Conservation (phyloP, 163 green algal species). For the Chlamydomonas reinhardtii region DNA sequence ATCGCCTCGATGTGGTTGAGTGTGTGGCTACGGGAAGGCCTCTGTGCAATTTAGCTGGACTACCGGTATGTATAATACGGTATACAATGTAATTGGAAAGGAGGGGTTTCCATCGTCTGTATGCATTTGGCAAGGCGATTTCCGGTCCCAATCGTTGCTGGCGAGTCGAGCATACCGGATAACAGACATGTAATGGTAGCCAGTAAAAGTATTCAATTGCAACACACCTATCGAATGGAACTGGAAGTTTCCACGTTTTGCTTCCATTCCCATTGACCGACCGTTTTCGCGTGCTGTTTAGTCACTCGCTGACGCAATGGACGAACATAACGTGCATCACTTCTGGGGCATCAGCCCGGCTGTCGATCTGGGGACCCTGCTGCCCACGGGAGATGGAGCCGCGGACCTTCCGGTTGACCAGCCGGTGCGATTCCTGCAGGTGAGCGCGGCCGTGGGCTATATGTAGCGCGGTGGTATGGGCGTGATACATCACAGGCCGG, state of each 20-base stretch:
- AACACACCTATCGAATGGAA: not conserved
- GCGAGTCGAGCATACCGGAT: no score
- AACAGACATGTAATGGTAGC: no score
- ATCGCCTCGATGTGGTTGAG: not conserved
- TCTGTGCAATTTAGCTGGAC: not conserved
- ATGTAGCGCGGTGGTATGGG: no score
- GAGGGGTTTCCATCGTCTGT: no score
- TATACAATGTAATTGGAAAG: no score
- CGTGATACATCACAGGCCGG: no score
- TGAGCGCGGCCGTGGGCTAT: not conserved
- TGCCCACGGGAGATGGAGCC: not conserved
- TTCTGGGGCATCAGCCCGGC: conserved; percentile 74
- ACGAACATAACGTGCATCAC: conserved; percentile 77
- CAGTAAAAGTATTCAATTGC: not conserved
- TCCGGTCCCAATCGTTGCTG: no score
- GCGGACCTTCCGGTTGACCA: conserved; percentile 8
- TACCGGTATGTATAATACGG: not conserved
- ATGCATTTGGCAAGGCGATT: no score
- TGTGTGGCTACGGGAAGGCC: not conserved
- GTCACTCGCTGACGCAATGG: conserved; percentile 53
- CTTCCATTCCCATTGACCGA: not conserved
- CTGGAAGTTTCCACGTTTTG: not conserved
- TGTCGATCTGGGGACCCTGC: conserved; percentile 57
- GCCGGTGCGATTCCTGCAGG: conserved; percentile 62
- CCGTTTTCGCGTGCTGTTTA: not conserved